Percentiles rank a stretch among this genome's conserved stretches.
These are phyloP conservation scores for Oidium heveae DNA, from an alignment of 2,329 filamentous ascomycete genomes.

Conservation along the genomic window DNA sequence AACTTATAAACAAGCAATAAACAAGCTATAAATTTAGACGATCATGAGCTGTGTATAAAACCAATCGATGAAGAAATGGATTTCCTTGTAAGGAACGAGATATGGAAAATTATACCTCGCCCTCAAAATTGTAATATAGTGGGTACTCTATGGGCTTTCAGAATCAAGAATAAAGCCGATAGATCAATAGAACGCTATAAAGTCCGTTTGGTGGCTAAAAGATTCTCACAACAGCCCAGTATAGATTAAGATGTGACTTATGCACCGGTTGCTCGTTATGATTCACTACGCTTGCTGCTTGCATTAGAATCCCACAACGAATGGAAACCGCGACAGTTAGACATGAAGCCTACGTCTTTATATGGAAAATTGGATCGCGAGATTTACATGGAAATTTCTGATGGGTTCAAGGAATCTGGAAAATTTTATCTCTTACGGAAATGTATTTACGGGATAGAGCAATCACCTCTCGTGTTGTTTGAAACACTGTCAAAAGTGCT, in stretches of 20 bases:
- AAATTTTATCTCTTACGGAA: neutral
- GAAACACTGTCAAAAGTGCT: neutral
- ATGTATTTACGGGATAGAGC: neutral
- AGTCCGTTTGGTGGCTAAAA: neutral
- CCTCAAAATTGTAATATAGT: neutral
- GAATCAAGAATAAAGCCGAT: neutral
- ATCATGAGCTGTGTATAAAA: neutral
- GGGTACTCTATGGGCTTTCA: neutral
- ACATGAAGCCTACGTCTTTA: neutral
- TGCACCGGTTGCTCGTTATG: too few species aligned
- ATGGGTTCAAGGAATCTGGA: neutral
- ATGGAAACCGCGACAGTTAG: neutral
- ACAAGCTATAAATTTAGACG: neutral
- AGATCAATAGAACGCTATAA: too few species aligned
- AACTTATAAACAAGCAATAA: neutral
- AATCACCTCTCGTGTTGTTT: neutral
- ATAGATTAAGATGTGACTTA: too few species aligned
- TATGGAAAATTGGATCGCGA: conserved; percentile 1
- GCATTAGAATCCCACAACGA: neutral
- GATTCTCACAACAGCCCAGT: too few species aligned
- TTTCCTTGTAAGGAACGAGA: neutral
- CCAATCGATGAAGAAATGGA: neutral
- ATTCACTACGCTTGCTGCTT: neutral
- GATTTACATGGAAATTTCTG: too few species aligned
- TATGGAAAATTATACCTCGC: neutral